Evolutionary conservation across 2,329 filamentous ascomycete species (phyloP).

Genomic region (Penicillium italicum): DNA sequence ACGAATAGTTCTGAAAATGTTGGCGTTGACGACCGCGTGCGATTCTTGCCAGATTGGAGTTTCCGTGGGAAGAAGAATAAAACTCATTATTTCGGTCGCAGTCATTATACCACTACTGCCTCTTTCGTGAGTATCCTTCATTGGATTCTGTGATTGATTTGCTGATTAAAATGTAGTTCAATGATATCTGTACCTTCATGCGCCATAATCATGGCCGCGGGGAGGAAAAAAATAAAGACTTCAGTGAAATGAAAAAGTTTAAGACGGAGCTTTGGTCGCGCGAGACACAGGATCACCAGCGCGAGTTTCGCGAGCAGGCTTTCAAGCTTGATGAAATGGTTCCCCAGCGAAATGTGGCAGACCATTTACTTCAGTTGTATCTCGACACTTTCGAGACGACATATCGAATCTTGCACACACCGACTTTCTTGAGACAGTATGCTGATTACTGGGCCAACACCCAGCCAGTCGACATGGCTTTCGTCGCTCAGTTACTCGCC

Average conservation of each 20-base stretch:
- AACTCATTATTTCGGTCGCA: constrained; percentile 32
- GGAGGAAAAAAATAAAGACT: constrained; percentile 22
- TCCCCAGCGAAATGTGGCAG: constrained; percentile 46
- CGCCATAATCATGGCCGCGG: constrained; percentile 18
- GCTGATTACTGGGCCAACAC: constrained; percentile 52
- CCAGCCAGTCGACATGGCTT: constrained; percentile 41
- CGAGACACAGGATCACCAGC: constrained; percentile 29
- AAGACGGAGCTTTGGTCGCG: constrained; percentile 28
- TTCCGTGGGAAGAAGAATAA: constrained; percentile 33
- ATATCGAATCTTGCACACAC: constrained; percentile 56
- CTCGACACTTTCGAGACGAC: constrained; percentile 56
- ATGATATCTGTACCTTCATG: constrained; percentile 29
- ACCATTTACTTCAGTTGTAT: constrained; percentile 53
- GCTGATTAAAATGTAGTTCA: constrained; percentile 22
- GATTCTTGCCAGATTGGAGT: constrained; percentile 25
- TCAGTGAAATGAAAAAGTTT: constrained; percentile 28
- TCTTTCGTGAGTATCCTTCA: constrained; percentile 28
- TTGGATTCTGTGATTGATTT: neutral
- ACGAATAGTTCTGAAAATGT: constrained; percentile 13
- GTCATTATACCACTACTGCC: constrained; percentile 30
- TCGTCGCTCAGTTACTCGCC: constrained; percentile 45
- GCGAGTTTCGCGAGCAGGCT: constrained; percentile 29
- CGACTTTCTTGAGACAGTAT: constrained; percentile 56
- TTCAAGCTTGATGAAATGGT: constrained; percentile 39
- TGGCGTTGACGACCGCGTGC: constrained; percentile 28